phyloP scores from a whole-genome alignment of 169 alveolate species.

The Plasmodium vinckei region DNA sequence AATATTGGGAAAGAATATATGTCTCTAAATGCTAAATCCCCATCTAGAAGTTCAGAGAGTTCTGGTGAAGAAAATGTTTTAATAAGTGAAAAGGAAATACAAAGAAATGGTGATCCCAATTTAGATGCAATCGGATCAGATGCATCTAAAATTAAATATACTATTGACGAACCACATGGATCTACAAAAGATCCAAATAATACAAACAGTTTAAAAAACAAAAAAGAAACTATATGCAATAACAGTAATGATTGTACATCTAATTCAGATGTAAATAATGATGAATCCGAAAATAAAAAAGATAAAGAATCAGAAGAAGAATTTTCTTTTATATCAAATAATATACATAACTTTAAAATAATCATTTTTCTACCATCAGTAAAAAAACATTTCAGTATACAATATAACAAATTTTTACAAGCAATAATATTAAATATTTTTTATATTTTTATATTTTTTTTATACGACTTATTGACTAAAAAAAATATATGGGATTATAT shows the following conservation, averaged over 20 bases:
- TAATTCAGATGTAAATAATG: not conserved
- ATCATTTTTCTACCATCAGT: slow-evolving; percentile 60
- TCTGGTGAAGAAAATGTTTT: not conserved
- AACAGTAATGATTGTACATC: not conserved
- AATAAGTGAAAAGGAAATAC: not conserved
- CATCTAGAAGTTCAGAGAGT: not conserved
- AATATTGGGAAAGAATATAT: slow-evolving; percentile 27
- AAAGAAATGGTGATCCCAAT: too few relatives aligned
- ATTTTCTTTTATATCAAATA: slow-evolving; percentile 24
- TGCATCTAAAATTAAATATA: not conserved
- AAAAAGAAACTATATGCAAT: too few relatives aligned
- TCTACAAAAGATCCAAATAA: too few relatives aligned
- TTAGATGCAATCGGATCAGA: not conserved
- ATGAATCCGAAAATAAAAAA: too few relatives aligned
- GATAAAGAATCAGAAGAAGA: slow-evolving; percentile 1
- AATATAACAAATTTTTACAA: slow-evolving; percentile 71
- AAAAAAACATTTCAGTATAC: slow-evolving; percentile 61
- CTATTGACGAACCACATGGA: not conserved
- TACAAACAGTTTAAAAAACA: too few relatives aligned
- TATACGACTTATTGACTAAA: slow-evolving; percentile 41
- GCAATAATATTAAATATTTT: slow-evolving; percentile 52
- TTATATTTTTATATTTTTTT: slow-evolving; percentile 48
- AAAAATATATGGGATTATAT: slow-evolving; percentile 42
- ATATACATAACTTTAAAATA: slow-evolving; percentile 37
- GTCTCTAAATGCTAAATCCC: slow-evolving; percentile 19